A percentile compares a stretch with the other conserved stretches of the same genome.
Conservation (phyloP, 768 basidiomycete species). For the Suillus hirtellus region DNA sequence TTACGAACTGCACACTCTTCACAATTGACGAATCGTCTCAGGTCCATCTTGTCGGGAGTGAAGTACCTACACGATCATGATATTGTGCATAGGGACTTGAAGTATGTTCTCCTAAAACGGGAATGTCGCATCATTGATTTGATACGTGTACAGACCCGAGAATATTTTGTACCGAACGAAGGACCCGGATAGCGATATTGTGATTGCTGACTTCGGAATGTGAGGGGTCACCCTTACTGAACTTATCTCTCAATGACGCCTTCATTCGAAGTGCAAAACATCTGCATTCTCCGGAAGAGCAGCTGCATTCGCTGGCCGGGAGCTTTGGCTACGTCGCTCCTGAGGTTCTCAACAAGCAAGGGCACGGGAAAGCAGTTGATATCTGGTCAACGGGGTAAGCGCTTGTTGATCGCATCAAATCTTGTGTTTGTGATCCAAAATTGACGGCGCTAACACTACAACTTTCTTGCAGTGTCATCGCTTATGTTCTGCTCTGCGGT, state of each 20-base stretch:
- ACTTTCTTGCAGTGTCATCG: conserved; percentile 66
- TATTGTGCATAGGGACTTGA: conserved; percentile 96
- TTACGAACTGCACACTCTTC: neutral
- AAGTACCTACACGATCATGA: conserved; percentile 88
- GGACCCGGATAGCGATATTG: conserved; percentile 76
- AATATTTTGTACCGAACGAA: conserved; percentile 91
- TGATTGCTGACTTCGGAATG: conserved; percentile 98
- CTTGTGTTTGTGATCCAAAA: conserved; percentile 7
- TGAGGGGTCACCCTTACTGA: conserved; percentile 35
- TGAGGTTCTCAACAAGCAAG: conserved; percentile 76
- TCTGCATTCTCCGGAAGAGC: conserved; percentile 68
- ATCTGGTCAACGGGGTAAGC: conserved; percentile 89
- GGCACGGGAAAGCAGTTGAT: conserved; percentile 92
- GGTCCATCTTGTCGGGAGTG: conserved; percentile 83
- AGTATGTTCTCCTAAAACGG: conserved; percentile 45
- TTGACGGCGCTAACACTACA: neutral
- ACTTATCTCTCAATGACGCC: neutral
- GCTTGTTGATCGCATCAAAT: neutral
- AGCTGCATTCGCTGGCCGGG: conserved; percentile 71
- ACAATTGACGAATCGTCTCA: conserved; percentile 25
- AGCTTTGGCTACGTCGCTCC: conserved; percentile 92
- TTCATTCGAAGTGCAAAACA: conserved; percentile 69
- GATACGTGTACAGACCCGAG: conserved; percentile 64
- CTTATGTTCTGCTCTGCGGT: conserved; percentile 92
- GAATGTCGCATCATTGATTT: neutral